Base-by-base conservation (phyloP, 495 filamentous ascomycete species). In the Neurospora sp. region DNA sequence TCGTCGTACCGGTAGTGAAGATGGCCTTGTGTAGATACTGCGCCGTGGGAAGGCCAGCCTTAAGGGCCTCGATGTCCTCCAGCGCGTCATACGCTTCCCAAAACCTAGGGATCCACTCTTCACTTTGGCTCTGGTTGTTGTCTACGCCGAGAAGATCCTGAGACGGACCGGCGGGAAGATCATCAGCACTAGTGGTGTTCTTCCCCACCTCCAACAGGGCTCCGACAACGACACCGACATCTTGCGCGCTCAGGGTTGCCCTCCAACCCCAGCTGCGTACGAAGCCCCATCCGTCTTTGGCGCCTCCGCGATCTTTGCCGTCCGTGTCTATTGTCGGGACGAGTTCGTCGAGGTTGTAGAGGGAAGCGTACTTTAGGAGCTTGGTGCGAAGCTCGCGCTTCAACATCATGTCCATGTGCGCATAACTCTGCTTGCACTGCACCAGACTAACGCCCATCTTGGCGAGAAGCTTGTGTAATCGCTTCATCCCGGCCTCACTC, bases 201-300 rank as follows among this genome's bases (percentile, higher is more conserved):
- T 88, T 86, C 73, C 95, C 94, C 68, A 98, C 94, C 82, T 99
- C 96, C 2, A 99, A 88, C 70, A 99, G 90, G 14, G 96, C 93
- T 70, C 94, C 93, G 40, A 97, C 87, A 40, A 98, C 89, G 10
- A 97, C 92, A 40, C 91, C 95, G 1, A 97, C 93, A 79, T 99
- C 96, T 46, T 91, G 91, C 12, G 96, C 96, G 72, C 91, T 94
- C 2, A 98, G 86, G 59, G 94, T 97, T 0, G 94, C 96, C 79
- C 94, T 93, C 94, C 94, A 99, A 20, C 96, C 96, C 96, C 96
- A 99, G 79, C 92, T 96, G 44, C 94, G 88, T 20, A 99, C 95
- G 78, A 98, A 99, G 3, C 96, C 96, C 93, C 96, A 97, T 14
- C 93, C 93, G 79, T 96, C 91, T 75, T 92, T 92, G 40, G 87